Evolutionary conservation across 495 filamentous ascomycete species (phyloP).

Genomic region (Penicillium dipodomyicola): DNA sequence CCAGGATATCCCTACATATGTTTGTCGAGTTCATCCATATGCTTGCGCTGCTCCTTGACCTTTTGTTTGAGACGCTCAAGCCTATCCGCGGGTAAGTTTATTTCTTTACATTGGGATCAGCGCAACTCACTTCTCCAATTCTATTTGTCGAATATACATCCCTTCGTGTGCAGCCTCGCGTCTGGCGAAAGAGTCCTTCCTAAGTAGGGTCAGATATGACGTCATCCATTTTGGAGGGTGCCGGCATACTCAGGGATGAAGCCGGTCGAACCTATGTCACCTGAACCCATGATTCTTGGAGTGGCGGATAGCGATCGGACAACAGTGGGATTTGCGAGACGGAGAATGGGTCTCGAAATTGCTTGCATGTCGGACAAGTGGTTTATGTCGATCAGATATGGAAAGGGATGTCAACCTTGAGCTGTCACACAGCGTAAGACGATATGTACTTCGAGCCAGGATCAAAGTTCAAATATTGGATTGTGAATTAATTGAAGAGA

Average conservation of each 20-base stretch:
- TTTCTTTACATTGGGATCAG: background rate
- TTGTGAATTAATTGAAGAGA: background rate
- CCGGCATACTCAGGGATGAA: constrained; percentile 41
- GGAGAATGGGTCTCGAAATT: constrained; percentile 52
- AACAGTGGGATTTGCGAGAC: constrained; percentile 33
- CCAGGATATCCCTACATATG: constrained; percentile 60
- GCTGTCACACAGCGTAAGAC: background rate
- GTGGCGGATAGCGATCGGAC: constrained; percentile 57
- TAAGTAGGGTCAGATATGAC: constrained; percentile 18
- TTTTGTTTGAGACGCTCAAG: constrained; percentile 64
- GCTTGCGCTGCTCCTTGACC: constrained; percentile 67
- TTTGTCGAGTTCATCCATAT: constrained; percentile 74
- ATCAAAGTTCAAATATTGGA: background rate
- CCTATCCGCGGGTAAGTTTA: constrained; percentile 26
- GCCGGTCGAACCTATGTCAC: constrained; percentile 58
- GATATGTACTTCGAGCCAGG: background rate
- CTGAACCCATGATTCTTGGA: constrained; percentile 55
- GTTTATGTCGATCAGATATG: constrained; percentile 13
- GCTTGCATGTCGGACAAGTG: constrained; percentile 27
- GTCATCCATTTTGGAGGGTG: constrained; percentile 19
- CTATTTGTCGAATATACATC: constrained; percentile 68
- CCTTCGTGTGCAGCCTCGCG: constrained; percentile 83
- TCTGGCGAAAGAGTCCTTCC: constrained; percentile 78
- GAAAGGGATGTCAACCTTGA: constrained; percentile 2
- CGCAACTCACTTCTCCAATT: constrained; percentile 65